Percentiles rank a stretch among this genome's conserved stretches.
phyloP scores from a whole-genome alignment of 805 yeast genomes.

The Lachancea quebecensis region DNA sequence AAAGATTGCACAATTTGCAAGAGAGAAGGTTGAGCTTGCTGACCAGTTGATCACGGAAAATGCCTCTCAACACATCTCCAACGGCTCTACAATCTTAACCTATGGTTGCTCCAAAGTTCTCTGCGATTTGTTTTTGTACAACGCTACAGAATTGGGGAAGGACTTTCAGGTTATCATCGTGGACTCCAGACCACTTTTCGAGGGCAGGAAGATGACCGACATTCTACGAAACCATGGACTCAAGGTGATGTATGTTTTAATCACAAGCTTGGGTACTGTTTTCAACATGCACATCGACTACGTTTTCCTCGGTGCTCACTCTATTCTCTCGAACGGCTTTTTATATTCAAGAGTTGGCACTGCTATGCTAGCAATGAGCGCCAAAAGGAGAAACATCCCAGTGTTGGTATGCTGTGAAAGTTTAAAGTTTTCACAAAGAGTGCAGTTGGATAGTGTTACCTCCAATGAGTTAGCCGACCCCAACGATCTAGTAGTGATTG shows the following conservation, averaged over 20 bases:
- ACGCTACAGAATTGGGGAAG: constrained; percentile 51
- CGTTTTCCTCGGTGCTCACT: constrained; percentile 93
- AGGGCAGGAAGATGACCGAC: constrained; percentile 74
- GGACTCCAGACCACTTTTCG: constrained; percentile 90
- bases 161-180: constrained; percentile 80
- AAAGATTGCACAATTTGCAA: constrained; percentile 71
- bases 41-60: constrained; percentile 75
- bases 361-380: constrained; percentile 87
- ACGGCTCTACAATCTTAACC: constrained; percentile 75
- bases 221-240: constrained; percentile 57
- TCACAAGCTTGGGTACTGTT: constrained; percentile 72
- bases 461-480: constrained; percentile 83
- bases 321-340: constrained; percentile 92
- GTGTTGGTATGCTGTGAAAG: constrained; percentile 94
- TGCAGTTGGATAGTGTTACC: constrained; percentile 93
- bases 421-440: constrained; percentile 88
- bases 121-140: constrained; percentile 61
- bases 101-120: constrained; percentile 86
- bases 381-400: constrained; percentile 81
- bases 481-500: constrained; percentile 54
- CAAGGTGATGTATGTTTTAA: constrained; percentile 65
- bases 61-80: constrained; percentile 68
- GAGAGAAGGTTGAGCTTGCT: constrained; percentile 78
- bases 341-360: constrained; percentile 92
- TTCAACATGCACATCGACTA: constrained; percentile 75